Conservation (phyloP, 2,329 filamentous ascomycete species). For the Diplodia intermedia region DNA sequence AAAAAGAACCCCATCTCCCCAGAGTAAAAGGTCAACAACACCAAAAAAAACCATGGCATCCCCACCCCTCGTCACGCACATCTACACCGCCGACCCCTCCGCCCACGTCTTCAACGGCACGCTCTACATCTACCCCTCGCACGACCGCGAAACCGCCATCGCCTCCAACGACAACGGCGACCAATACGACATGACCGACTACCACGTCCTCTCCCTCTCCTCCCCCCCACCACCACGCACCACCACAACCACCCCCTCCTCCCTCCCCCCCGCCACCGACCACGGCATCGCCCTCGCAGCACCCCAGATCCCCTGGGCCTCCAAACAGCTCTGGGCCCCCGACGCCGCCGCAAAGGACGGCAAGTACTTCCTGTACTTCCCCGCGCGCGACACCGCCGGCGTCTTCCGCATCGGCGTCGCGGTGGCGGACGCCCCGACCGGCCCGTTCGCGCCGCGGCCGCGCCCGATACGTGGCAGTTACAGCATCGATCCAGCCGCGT, state of each 20-base stretch:
- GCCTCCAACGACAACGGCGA: slow-evolving; percentile 83
- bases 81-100: slow-evolving; percentile 82
- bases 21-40: background rate
- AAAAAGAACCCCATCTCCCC: too few relatives aligned
- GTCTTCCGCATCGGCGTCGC: slow-evolving; percentile 80
- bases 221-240: slow-evolving; percentile 45
- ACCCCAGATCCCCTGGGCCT: slow-evolving; percentile 75
- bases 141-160: slow-evolving; percentile 78
- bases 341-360: slow-evolving; percentile 73
- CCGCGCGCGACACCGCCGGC: slow-evolving; percentile 72
- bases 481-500: slow-evolving; percentile 77
- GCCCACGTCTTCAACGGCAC: slow-evolving; percentile 79
- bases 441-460: slow-evolving; percentile 72
- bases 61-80: slow-evolving; percentile 71
- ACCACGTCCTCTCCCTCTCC: slow-evolving; percentile 76
- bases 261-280: slow-evolving; percentile 65
- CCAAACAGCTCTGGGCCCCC: slow-evolving; percentile 81
- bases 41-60: background rate
- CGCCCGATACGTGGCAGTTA: slow-evolving; percentile 72
- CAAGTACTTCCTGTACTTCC: slow-evolving; percentile 80
- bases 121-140: slow-evolving; percentile 81
- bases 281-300: slow-evolving; percentile 73
- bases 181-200: slow-evolving; percentile 85
- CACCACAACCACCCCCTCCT: too few relatives aligned
- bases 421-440: slow-evolving; percentile 64